Evolutionary conservation across 257 asterid species (phyloP).

Genomic region (Marsdenia floribunda): DNA sequence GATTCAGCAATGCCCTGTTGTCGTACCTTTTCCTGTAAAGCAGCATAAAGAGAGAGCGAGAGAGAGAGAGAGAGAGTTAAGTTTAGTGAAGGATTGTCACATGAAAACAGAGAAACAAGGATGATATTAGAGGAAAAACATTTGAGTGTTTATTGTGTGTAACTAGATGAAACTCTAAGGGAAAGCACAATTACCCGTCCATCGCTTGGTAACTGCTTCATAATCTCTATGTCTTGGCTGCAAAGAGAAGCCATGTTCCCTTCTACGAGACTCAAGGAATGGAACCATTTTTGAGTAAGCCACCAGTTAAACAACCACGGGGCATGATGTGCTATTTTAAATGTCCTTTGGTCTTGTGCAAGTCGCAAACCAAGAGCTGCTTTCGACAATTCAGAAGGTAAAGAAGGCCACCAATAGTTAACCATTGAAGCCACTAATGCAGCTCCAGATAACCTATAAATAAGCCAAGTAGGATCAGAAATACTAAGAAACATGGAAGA

Average conservation of each 20-base stretch:
- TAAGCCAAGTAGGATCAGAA: neutral
- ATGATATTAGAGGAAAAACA: neutral
- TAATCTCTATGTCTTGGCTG: slow-evolving; percentile 51
- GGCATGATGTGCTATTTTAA: slow-evolving; percentile 56
- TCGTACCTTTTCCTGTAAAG: slow-evolving; percentile 1
- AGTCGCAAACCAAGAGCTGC: slow-evolving; percentile 30
- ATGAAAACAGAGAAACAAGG: neutral
- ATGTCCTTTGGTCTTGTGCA: slow-evolving; percentile 44
- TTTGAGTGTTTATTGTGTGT: too few relatives aligned
- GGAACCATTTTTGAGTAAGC: slow-evolving; percentile 85
- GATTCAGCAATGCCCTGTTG: slow-evolving; percentile 7
- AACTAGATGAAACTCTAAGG: neutral
- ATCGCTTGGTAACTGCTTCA: slow-evolving; percentile 35
- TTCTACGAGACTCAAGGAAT: slow-evolving; percentile 39
- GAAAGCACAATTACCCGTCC: slow-evolving; percentile 42
- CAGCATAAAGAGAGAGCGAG: neutral
- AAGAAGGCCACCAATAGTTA: slow-evolving; percentile 69
- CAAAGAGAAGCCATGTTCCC: slow-evolving; percentile 45
- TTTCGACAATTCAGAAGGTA: slow-evolving; percentile 48
- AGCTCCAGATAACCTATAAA: slow-evolving; percentile 62
- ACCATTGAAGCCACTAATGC: slow-evolving; percentile 69
- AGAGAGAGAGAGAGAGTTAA: neutral
- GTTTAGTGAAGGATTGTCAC: neutral
- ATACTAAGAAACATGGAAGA: neutral
- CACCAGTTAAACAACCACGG: slow-evolving; percentile 83